Conservation (phyloP, 805 yeast species). For the Kodamaea neixiangensis region DNA sequence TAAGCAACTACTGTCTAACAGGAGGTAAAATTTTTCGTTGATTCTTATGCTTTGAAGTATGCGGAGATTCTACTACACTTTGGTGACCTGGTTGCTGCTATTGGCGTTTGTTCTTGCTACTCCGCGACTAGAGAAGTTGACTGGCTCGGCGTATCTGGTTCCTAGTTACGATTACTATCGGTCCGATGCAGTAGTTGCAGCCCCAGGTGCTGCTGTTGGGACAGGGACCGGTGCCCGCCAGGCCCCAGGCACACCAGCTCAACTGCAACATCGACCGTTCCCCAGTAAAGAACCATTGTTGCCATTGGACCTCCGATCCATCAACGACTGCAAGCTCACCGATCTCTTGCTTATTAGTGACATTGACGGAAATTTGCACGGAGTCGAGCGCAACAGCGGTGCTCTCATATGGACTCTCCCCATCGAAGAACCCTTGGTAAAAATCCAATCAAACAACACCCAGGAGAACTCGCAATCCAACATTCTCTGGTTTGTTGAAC, state of each 20-base stretch:
- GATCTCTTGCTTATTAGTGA: slow-evolving; percentile 72
- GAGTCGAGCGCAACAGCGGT: slow-evolving; percentile 75
- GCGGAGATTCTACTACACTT: slow-evolving; percentile 4
- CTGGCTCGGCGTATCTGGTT: slow-evolving; percentile 6
- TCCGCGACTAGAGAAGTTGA: slow-evolving; percentile 25
- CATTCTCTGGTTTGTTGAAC: slow-evolving; percentile 85
- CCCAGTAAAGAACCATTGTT: slow-evolving; percentile 20
- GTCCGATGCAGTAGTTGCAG: slow-evolving; percentile 3
- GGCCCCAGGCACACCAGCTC: slow-evolving; percentile 3
- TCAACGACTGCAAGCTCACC: slow-evolving; percentile 52
- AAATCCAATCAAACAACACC: slow-evolving; percentile 31
- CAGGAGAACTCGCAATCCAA: slow-evolving; percentile 24
- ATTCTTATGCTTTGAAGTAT: neutral
- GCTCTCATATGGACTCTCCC: slow-evolving; percentile 73
- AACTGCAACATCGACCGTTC: neutral
- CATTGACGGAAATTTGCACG: slow-evolving; percentile 85
- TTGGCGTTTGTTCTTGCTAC: slow-evolving; percentile 14
- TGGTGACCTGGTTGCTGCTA: slow-evolving; percentile 8
- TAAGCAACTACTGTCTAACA: no score
- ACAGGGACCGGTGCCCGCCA: neutral
- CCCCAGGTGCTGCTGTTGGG: neutral
- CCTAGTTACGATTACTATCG: slow-evolving; percentile 6
- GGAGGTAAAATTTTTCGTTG: slow-evolving; percentile 2
- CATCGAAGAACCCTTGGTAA: slow-evolving; percentile 64
- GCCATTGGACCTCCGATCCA: slow-evolving; percentile 40